Evolutionary conservation across 768 basidiomycete species (phyloP).

Genomic region (Coprinopsis marcescibilis): DNA sequence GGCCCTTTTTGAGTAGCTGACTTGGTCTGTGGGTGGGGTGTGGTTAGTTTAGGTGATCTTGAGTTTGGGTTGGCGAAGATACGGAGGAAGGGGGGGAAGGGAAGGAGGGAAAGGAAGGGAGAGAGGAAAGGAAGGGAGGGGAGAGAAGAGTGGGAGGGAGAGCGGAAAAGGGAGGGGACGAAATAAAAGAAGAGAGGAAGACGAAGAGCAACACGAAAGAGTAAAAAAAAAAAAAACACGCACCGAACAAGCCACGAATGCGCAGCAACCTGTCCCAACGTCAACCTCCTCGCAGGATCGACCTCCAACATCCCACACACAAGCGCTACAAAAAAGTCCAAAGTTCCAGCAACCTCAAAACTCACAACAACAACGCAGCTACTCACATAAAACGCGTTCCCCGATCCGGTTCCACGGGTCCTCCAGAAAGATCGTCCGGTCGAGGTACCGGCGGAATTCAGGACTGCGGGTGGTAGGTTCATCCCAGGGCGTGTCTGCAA

Average conservation of each 20-base stretch:
- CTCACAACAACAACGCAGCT: background rate
- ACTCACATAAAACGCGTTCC: constrained; percentile 55
- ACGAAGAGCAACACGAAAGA: background rate
- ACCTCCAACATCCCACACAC: constrained; percentile 71
- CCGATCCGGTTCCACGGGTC: constrained; percentile 75
- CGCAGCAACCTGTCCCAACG: constrained; percentile 38
- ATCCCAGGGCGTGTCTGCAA: constrained; percentile 99
- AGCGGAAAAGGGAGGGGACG: background rate
- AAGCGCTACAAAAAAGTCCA: constrained; percentile 43
- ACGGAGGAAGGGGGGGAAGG: background rate
- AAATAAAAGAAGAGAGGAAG: background rate
- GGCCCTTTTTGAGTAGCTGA: constrained; percentile 52
- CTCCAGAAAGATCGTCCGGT: constrained; percentile 67
- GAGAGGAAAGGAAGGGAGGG: too few species aligned
- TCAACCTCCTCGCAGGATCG: constrained; percentile 63
- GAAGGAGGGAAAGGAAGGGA: constrained; percentile 1
- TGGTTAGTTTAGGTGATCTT: background rate
- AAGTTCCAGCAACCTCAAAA: background rate
- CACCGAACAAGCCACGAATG: constrained; percentile 79
- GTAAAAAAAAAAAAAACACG: constrained; percentile 11
- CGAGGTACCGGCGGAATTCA: constrained; percentile 74
- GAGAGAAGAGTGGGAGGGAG: background rate
- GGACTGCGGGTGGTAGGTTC: constrained; percentile 75
- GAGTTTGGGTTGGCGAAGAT: background rate
- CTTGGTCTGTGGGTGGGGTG: constrained; percentile 44